Conservation (phyloP, 805 yeast genomes). For the Metschnikowia shivogae region DNA sequence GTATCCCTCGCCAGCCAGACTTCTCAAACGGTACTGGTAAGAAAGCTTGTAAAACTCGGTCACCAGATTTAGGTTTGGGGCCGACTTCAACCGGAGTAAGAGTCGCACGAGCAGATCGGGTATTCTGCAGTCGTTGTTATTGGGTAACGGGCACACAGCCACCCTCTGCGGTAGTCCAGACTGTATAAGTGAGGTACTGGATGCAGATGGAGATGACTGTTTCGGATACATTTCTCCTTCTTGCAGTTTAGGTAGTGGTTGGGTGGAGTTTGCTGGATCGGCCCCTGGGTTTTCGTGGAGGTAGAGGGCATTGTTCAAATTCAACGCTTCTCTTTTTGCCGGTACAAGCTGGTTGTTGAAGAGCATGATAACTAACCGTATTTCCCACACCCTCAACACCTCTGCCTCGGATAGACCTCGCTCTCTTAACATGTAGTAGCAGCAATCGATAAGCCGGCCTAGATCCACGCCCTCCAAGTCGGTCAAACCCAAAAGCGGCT, state of each 20-base stretch:
- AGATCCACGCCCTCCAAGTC: conserved; percentile 8
- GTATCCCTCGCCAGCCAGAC: conserved; percentile 7
- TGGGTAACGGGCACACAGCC: conserved; percentile 33
- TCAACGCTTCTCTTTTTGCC: conserved; percentile 37
- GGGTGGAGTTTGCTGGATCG: neutral
- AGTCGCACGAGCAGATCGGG: conserved; percentile 26
- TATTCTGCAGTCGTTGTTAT: conserved; percentile 29
- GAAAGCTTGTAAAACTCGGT: conserved; percentile 43
- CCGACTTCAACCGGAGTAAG: conserved; percentile 39
- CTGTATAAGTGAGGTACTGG: neutral
- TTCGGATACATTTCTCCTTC: neutral
- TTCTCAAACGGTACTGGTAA: conserved; percentile 31
- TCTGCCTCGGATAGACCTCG: conserved; percentile 9
- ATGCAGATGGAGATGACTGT: neutral
- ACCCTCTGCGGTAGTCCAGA: neutral
- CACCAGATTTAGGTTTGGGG: conserved; percentile 38
- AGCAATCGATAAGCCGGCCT: conserved; percentile 9
- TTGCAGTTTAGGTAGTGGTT: neutral
- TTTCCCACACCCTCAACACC: conserved; percentile 30
- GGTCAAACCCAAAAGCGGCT: conserved; percentile 5
- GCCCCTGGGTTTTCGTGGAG: conserved; percentile 24
- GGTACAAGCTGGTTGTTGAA: conserved; percentile 26
- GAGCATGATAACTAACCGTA: conserved; percentile 28
- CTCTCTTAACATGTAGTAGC: conserved; percentile 9
- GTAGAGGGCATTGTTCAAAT: conserved; percentile 34